These are phyloP conservation scores for Geotrichum aggregatum DNA, from an alignment of 1,139 yeast species.

Conservation along the genomic window DNA sequence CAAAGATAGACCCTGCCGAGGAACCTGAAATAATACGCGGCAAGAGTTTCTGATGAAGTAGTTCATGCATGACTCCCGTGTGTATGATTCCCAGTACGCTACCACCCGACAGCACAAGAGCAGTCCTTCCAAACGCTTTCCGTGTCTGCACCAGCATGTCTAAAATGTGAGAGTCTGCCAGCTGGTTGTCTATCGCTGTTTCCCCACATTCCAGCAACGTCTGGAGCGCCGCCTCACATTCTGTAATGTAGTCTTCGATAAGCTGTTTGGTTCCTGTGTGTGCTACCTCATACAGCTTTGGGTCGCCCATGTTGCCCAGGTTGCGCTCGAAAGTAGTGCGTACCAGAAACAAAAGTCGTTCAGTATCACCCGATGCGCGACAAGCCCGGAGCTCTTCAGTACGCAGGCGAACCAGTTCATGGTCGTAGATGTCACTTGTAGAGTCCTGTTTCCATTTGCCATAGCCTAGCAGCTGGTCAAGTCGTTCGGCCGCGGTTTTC, in stretches of 20 bases:
- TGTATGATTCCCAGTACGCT: constrained; percentile 91
- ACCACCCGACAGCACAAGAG: constrained; percentile 89
- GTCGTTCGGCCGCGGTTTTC: constrained; percentile 56
- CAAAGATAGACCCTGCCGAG: constrained; percentile 94
- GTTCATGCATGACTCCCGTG: constrained; percentile 81
- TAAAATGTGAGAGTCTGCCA: constrained; percentile 65
- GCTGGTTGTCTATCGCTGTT: constrained; percentile 15
- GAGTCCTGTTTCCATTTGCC: constrained; percentile 67
- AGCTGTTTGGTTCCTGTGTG: constrained; percentile 80
- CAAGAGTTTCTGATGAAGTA: constrained; percentile 65
- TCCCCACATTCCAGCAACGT: constrained; percentile 39
- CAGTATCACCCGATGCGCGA: constrained; percentile 54
- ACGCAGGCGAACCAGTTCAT: constrained; percentile 52
- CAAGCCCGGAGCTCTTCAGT: constrained; percentile 60
- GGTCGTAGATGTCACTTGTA: constrained; percentile 67
- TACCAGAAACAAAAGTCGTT: constrained; percentile 62
- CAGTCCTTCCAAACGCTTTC: constrained; percentile 89
- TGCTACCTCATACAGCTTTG: constrained; percentile 68
- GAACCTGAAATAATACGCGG: constrained; percentile 94
- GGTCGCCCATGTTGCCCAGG: constrained; percentile 83
- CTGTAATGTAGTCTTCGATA: constrained; percentile 77
- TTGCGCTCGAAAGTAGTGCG: constrained; percentile 84
- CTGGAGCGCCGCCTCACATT: constrained; percentile 63
- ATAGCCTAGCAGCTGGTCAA: constrained; percentile 63
- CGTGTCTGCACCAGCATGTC: constrained; percentile 84